Evolutionary conservation across 2,329 filamentous ascomycete species (phyloP), one percentile per base, ranked within the genome.

Genomic region (Elsinoe batatas): DNA sequence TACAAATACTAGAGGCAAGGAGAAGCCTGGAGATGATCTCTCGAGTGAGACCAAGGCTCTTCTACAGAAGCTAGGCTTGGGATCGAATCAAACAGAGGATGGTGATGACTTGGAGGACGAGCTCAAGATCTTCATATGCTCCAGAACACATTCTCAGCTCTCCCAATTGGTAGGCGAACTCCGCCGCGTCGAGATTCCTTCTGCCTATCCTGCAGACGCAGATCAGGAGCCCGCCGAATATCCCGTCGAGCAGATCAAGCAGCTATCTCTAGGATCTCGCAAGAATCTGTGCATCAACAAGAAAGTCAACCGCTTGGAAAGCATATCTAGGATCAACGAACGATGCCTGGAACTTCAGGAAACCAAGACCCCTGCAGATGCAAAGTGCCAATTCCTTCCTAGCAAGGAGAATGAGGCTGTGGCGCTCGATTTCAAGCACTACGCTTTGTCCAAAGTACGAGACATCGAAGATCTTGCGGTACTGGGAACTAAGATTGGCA

Each of bases 261-360:
- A 95, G 60, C 68, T 96, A 0, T 85, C 90, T 0, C 72, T 96
- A 1, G 91, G 90, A 0, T 95, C 91, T 0, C 81, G 91, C 3
- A 93, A 94, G 66, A 87, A 89, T 57, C 76, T 84, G 1, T 98
- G 93, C 69, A 95, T 98, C 70, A 96, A 98, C 62, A 80, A 86
- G 0, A 80, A 84, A 30, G 91, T 98, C 1, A 77, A 79, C 20
- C 81, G 80, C 11, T 79, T 97, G 1, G 78, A 79, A 6, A 79
- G 72, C 40, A 75, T 85, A 1, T 84, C 87, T 0, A 88, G 89
- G 5, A 95, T 98, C 71, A 98, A 97, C 65, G 93, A 98, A 67
- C 80, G 85, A 11, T 98, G 93, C 64, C 76, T 91, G 5, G 93
- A 98, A 64, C 74, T 98, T 20, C 93, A 98, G 66, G 85, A 95